A percentile compares a stretch with the other conserved stretches of the same genome.
Evolutionary conservation across 2,329 filamentous ascomycete genomes (phyloP).

Genomic region (Xylaria sp.): DNA sequence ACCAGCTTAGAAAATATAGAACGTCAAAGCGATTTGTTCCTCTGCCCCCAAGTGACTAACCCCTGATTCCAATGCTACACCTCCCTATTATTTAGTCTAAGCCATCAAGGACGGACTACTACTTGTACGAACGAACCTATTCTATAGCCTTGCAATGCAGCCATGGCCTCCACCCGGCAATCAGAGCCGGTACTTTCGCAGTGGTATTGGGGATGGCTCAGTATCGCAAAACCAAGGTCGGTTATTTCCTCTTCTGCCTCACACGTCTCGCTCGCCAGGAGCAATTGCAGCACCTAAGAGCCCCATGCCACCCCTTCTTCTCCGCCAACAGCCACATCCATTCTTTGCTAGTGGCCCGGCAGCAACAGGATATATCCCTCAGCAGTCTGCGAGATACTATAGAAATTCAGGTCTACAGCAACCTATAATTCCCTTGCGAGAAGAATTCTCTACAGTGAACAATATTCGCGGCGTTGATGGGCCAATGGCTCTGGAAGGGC

Average conservation of each 20-base stretch:
- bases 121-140: not conserved
- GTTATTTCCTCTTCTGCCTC: conserved; percentile 13
- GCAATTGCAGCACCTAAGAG: not conserved
- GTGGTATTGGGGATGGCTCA: conserved; percentile 1
- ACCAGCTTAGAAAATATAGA: too few species aligned
- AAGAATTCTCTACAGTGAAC: not conserved
- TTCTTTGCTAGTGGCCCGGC: conserved; percentile 22
- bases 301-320: not conserved
- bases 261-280: conserved; percentile 4
- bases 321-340: conserved; percentile 17
- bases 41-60: not conserved
- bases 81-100: not conserved
- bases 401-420: conserved; percentile 7
- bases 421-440: conserved; percentile 26
- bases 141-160: conserved; percentile 9
- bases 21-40: not conserved
- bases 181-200: conserved; percentile 25
- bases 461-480: not conserved
- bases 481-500: not conserved
- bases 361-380: conserved; percentile 26
- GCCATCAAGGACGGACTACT: not conserved
- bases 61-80: not conserved
- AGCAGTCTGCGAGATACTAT: not conserved
- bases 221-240: conserved; percentile 17
- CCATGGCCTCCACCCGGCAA: not conserved